Evolutionary conservation across 2,329 filamentous ascomycete genomes (phyloP).

Genomic region (Apiospora arundinis): DNA sequence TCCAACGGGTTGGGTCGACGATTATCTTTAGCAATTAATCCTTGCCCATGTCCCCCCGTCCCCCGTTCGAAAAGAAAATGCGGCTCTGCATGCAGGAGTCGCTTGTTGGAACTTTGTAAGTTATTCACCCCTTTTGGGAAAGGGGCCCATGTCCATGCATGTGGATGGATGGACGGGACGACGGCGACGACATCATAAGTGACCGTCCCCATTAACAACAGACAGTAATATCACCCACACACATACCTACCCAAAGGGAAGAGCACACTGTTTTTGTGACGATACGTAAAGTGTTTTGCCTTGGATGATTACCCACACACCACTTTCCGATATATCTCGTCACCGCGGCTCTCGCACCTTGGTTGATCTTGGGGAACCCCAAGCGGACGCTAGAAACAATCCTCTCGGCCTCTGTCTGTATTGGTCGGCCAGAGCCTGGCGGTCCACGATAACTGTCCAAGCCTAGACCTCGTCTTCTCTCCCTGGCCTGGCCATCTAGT

Average conservation of each 20-base stretch:
- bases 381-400: not conserved
- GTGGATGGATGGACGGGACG: not conserved
- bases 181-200: not conserved
- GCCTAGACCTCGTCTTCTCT: not conserved
- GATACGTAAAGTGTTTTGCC: constrained; percentile 8
- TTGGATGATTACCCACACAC: not conserved
- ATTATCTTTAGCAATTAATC: constrained; percentile 9
- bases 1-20: not conserved
- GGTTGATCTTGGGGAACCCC: not conserved
- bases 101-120: not conserved
- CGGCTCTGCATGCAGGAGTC: constrained; percentile 5
- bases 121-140: constrained; percentile 9
- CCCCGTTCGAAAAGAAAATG: not conserved
- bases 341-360: not conserved
- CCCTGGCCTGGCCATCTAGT: not conserved
- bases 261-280: not conserved
- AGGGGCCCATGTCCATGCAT: not conserved
- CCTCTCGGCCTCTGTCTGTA: not conserved
- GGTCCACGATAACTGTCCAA: not conserved
- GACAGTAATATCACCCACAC: not conserved
- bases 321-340: not conserved
- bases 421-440: not conserved
- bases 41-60: not conserved
- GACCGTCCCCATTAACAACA: too few species aligned
- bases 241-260: constrained; percentile 2